Percentiles rank a stretch among this genome's conserved stretches.
phyloP scores from a whole-genome alignment of 2,329 filamentous ascomycete species.

The Aspergillus tanneri region DNA sequence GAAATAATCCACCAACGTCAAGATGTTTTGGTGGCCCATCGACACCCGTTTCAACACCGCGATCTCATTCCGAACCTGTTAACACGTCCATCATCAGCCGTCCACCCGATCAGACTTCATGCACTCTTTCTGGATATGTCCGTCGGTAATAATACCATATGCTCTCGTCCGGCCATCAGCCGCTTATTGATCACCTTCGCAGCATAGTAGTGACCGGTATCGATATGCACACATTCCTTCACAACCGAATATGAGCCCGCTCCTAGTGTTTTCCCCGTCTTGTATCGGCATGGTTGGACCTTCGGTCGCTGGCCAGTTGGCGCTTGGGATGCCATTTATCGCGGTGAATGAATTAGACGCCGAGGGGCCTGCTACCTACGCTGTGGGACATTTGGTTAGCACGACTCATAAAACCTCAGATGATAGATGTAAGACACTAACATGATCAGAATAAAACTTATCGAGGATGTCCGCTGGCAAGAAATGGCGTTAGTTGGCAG shows the following conservation, averaged over 20 bases:
- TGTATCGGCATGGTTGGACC: slow-evolving; percentile 95
- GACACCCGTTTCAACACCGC: slow-evolving; percentile 97
- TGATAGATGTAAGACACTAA: too few relatives aligned
- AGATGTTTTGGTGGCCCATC: slow-evolving; percentile 97
- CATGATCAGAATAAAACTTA: background rate
- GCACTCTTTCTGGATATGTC: slow-evolving; percentile 1
- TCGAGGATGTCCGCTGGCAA: background rate
- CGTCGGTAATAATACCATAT: slow-evolving; percentile 95
- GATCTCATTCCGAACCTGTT: slow-evolving; percentile 91
- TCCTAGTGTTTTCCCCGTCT: slow-evolving; percentile 95
- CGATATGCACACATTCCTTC: slow-evolving; percentile 98
- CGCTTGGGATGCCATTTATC: slow-evolving; percentile 33
- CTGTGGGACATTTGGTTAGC: too few relatives aligned
- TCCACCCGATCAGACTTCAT: slow-evolving; percentile 13
- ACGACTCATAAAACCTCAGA: too few relatives aligned
- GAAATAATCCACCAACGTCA: slow-evolving; percentile 98
- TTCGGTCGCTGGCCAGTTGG: slow-evolving; percentile 52
- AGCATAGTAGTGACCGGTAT: slow-evolving; percentile 95
- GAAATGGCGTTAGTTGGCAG: background rate
- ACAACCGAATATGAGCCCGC: slow-evolving; percentile 97
- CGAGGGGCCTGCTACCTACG: background rate
- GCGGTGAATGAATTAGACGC: background rate
- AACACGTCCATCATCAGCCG: slow-evolving; percentile 8
- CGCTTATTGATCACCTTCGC: slow-evolving; percentile 99
- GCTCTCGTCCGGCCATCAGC: slow-evolving; percentile 93